These are phyloP conservation scores for Tausonia pullulans DNA, from an alignment of 1,284 basidiomycete species.

Conservation along the genomic window DNA sequence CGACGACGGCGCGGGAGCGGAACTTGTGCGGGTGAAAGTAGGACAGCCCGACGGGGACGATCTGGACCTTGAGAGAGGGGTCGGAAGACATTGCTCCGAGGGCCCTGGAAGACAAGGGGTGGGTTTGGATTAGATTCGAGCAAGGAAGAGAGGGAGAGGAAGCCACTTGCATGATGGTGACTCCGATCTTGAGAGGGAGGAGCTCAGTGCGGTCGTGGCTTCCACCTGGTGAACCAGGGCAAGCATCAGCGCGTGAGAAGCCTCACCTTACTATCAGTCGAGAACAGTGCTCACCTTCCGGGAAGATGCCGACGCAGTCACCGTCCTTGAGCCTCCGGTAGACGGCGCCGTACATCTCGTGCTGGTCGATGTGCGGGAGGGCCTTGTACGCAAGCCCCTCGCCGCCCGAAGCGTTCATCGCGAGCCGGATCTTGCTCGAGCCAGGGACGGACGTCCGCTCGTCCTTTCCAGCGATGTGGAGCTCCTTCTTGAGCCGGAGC, in stretches of 20 bases:
- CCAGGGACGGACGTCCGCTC: conserved; percentile 4
- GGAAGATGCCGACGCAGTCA: conserved; percentile 89
- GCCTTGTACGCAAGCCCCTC: conserved; percentile 62
- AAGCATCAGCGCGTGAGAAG: too few species aligned
- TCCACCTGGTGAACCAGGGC: conserved; percentile 48
- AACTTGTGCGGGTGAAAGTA: conserved; percentile 96
- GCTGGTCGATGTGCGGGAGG: conserved; percentile 79
- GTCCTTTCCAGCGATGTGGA: conserved; percentile 40
- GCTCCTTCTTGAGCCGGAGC: conserved; percentile 66
- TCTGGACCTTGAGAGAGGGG: conserved; percentile 73
- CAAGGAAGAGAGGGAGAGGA: too few species aligned
- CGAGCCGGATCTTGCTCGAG: neutral
- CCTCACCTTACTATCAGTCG: too few species aligned
- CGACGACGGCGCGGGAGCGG: conserved; percentile 88
- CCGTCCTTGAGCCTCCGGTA: conserved; percentile 79
- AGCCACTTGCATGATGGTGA: conserved; percentile 62
- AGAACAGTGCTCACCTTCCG: conserved; percentile 54
- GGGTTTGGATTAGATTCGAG: too few species aligned
- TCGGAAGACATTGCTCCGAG: conserved; percentile 90
- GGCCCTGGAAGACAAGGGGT: conserved; percentile 35
- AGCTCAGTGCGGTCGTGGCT: conserved; percentile 94
- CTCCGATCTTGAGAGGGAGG: conserved; percentile 87
- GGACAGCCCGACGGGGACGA: conserved; percentile 86
- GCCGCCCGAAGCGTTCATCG: conserved; percentile 41
- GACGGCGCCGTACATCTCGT: conserved; percentile 88